A percentile compares a stretch with the other conserved stretches of the same genome.
Evolutionary conservation across 2,329 filamentous ascomycete genomes (phyloP).

Genomic region (Penicillium brevicompactum): DNA sequence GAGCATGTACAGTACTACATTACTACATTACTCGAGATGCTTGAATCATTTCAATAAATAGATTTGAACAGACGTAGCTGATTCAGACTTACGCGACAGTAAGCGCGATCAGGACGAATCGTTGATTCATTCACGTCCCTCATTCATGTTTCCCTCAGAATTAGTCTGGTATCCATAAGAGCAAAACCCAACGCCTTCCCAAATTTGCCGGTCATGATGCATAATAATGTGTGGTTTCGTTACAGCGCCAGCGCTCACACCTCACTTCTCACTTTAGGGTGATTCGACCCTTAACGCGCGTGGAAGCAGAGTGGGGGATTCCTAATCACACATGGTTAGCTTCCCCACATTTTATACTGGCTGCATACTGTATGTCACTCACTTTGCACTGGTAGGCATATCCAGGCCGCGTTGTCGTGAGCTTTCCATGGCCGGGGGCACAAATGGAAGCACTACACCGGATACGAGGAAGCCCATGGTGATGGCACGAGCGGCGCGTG

Average conservation of each 20-base stretch:
- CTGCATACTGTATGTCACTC: conserved; percentile 16
- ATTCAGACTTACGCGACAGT: background rate
- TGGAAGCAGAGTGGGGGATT: conserved; percentile 47
- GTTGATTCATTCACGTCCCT: background rate
- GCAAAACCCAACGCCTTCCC: conserved; percentile 15
- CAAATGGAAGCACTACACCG: conserved; percentile 48
- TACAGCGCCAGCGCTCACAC: conserved; percentile 16
- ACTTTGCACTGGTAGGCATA: conserved; percentile 43
- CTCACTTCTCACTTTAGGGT: background rate
- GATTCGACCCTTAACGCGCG: conserved; percentile 32
- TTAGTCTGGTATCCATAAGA: background rate
- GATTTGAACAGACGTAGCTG: background rate
- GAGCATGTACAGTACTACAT: background rate
- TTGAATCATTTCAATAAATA: background rate
- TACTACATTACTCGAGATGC: too few species aligned
- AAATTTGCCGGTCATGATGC: conserved; percentile 18
- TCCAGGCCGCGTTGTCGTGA: conserved; percentile 44
- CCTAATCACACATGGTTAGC: conserved; percentile 22
- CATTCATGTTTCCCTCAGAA: background rate
- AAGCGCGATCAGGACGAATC: background rate
- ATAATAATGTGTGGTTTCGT: conserved; percentile 6
- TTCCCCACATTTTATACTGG: conserved; percentile 3
- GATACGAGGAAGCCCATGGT: conserved; percentile 45
- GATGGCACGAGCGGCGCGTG: conserved; percentile 42
- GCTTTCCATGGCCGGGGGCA: conserved; percentile 50